These are phyloP conservation scores for Crepidotus sp. DNA, from an alignment of 1,284 basidiomycete genomes.

Conservation along the genomic window DNA sequence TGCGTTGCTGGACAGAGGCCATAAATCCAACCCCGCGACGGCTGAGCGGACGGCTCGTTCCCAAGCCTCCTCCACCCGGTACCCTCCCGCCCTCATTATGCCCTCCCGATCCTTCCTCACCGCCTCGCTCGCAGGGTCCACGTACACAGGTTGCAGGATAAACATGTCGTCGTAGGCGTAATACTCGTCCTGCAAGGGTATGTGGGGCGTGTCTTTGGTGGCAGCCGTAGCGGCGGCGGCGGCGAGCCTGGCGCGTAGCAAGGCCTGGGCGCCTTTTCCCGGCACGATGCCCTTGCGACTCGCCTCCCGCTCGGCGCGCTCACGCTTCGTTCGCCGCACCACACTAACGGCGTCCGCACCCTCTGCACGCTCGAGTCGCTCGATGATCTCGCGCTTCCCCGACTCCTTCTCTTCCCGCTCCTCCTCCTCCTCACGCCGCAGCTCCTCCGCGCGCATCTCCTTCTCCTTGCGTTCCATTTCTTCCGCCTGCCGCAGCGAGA, in stretches of 20 bases:
- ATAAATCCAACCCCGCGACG: constrained; percentile 65
- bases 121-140: constrained; percentile 66
- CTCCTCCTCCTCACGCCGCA: constrained; percentile 62
- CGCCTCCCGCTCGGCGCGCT: constrained; percentile 16
- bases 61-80: constrained; percentile 78
- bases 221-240: constrained; percentile 46
- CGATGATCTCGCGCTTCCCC: constrained; percentile 66
- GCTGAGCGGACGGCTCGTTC: constrained; percentile 72
- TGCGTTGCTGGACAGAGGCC: constrained; percentile 26
- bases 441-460: constrained; percentile 61
- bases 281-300: constrained; percentile 15
- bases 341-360: constrained; percentile 60
- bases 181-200: constrained; percentile 66
- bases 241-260: constrained; percentile 23
- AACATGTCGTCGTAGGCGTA: constrained; percentile 69
- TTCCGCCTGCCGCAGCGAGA: constrained; percentile 65
- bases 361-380: constrained; percentile 62
- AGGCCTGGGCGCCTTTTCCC: constrained; percentile 11
- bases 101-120: constrained; percentile 70
- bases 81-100: constrained; percentile 80
- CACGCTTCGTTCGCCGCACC: constrained; percentile 48
- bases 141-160: constrained; percentile 46
- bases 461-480: constrained; percentile 63
- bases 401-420: constrained; percentile 72
- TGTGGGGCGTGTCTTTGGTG: constrained; percentile 69